These are phyloP conservation scores for Lachancea cidri DNA, from an alignment of 805 yeast species.

Conservation along the genomic window DNA sequence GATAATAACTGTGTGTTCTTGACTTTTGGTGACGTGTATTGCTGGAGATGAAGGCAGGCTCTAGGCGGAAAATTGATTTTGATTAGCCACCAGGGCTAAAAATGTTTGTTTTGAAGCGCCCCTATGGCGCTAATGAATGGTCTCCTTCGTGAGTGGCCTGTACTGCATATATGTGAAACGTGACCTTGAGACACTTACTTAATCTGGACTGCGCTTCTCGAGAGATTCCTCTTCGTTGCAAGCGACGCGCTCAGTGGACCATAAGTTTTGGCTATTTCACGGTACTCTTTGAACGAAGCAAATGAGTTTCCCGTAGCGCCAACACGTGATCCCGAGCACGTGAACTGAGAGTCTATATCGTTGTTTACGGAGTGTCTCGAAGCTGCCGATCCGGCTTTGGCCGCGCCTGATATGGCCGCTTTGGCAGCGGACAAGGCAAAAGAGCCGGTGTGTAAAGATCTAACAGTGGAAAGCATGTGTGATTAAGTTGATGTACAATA, in stretches of 20 bases:
- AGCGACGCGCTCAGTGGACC: constrained; percentile 34
- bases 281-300: constrained; percentile 34
- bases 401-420: neutral
- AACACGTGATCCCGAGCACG: neutral
- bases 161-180: too few relatives aligned
- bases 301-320: constrained; percentile 31
- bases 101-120: too few relatives aligned
- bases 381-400: neutral
- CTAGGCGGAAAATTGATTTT: too few relatives aligned
- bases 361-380: neutral
- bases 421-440: neutral
- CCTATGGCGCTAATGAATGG: too few relatives aligned
- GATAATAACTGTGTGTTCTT: too few relatives aligned
- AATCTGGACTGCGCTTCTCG: neutral
- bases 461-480: neutral
- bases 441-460: neutral
- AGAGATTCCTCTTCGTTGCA: constrained; percentile 20
- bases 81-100: too few relatives aligned
- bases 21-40: too few relatives aligned
- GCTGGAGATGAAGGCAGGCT: too few relatives aligned
- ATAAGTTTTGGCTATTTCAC: constrained; percentile 35
- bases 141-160: too few relatives aligned
- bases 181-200: too few relatives aligned
- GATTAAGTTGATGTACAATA: too few relatives aligned
- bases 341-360: neutral